phyloP scores from a whole-genome alignment of 306 rosid genomes.

The Malus sieversii region DNA sequence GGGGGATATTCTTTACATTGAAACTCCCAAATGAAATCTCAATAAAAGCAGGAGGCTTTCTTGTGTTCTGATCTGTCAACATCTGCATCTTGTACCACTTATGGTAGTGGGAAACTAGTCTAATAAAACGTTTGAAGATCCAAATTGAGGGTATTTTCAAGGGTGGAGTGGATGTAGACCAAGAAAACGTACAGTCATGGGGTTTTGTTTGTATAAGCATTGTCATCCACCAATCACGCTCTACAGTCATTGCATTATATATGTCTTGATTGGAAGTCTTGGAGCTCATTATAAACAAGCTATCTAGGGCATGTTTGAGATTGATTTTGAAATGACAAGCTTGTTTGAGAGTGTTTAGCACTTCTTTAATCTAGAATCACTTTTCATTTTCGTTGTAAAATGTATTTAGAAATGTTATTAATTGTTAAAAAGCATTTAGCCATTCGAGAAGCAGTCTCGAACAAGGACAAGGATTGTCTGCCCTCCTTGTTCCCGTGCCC shows the following conservation, averaged over 20 bases:
- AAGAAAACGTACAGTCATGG: conserved; percentile 22
- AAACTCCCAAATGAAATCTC: conserved; percentile 18
- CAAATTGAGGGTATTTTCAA: conserved; percentile 34
- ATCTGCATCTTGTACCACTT: conserved; percentile 46
- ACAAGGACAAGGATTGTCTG: not conserved
- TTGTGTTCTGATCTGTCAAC: conserved; percentile 35
- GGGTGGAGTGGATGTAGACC: conserved; percentile 31
- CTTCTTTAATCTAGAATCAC: too few species aligned
- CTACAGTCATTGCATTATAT: conserved; percentile 18
- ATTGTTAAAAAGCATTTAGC: not conserved
- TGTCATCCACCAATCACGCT: conserved; percentile 29
- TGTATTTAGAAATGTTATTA: too few species aligned
- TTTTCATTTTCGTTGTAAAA: too few species aligned
- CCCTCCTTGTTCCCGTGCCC: too few species aligned
- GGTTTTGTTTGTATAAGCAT: conserved; percentile 11
- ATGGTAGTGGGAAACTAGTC: not conserved
- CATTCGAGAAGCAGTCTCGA: too few species aligned
- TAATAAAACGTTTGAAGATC: conserved; percentile 11
- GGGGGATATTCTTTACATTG: conserved; percentile 26
- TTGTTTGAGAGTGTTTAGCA: not conserved
- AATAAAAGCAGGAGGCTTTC: conserved; percentile 35
- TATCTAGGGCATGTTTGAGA: too few species aligned
- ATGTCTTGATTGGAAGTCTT: conserved; percentile 7
- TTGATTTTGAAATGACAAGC: too few species aligned
- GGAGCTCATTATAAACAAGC: not conserved